Evolutionary conservation across 148 eudicot genomes (phyloP), one percentile per base, ranked within the genome.

Genomic region (Vaccinium vitisidaea): DNA sequence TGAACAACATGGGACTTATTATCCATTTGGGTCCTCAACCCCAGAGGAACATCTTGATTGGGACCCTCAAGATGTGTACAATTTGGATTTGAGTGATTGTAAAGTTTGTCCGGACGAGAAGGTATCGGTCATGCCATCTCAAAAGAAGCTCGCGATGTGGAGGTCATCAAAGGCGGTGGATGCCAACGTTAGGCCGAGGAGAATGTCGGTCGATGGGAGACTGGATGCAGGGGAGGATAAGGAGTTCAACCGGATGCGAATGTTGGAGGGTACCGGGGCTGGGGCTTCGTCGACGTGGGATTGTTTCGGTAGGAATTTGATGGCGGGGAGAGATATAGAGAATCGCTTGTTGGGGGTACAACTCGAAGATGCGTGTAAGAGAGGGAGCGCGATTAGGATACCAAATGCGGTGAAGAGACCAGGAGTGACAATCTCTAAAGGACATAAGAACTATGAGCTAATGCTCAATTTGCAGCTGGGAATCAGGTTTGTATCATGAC

Each of bases 391-490:
- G 1, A 74, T 95, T 15, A 91, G 85, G 86, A 90, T 94, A 85
- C 96, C 96, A 0, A 94, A 87, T 85, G 93, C 77, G 7, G 92
- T 88, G 48, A 95, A 88, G 88, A 95, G 88, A 86, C 98, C 91
- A 89, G 98, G 98, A 73, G 93, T 90, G 88, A 93, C 89, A 0
- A 95, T 95, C 67, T 91, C 92, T 46, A 94, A 88, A 88, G 98
- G 94, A 53, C 98, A 95, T 80, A 95, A 92, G 83, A 95, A 95
- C 80, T 95, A 91, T 90, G 98, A 95, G 59, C 93, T 95, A 32
- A 95, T 95, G 98, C 94, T 95, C 19, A 95, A 95, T 92, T 89
- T 95, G 73, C 98, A 95, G 78, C 55, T 95, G 71, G 98, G 98
- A 32, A 95, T 95, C 85, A 92, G 98, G 98, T 91, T 88, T 30